Evolutionary conservation across 106 monocot genomes (phyloP).

Genomic region (Vanilla planifolia): DNA sequence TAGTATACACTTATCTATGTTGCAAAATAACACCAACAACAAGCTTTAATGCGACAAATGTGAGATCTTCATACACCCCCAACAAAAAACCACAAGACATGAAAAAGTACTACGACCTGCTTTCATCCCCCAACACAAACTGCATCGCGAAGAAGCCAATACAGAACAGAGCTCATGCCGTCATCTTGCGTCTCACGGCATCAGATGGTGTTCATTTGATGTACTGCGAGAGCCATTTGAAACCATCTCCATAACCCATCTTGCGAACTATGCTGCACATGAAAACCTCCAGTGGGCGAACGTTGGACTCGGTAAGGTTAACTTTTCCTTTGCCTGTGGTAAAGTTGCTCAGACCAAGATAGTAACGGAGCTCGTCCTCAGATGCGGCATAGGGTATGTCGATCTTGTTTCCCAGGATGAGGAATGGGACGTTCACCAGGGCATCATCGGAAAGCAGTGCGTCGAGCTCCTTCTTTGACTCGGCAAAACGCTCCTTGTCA

Average conservation of each 20-base stretch:
- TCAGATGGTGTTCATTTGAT: constrained; percentile 2
- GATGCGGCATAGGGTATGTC: constrained; percentile 9
- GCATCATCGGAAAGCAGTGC: constrained; percentile 12
- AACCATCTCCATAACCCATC: constrained; percentile 10
- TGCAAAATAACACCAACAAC: too few relatives aligned
- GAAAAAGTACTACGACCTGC: too few relatives aligned
- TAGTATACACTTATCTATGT: too few relatives aligned
- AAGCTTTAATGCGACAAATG: too few relatives aligned
- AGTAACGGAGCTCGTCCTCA: constrained; percentile 8
- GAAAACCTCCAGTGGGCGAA: constrained; percentile 5
- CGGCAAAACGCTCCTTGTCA: constrained; percentile 14
- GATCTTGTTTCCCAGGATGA: constrained; percentile 9
- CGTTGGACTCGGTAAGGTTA: constrained; percentile 7
- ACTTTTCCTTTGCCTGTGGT: constrained; percentile 15
- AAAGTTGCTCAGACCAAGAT: constrained; percentile 10
- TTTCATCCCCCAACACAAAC: too few relatives aligned
- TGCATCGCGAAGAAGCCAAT: too few relatives aligned
- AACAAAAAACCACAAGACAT: too few relatives aligned
- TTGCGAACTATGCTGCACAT: constrained; percentile 9
- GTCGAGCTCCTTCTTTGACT: constrained; percentile 16
- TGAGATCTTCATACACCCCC: too few relatives aligned
- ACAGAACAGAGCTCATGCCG: too few relatives aligned
- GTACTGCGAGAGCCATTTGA: constrained; percentile 10
- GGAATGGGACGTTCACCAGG: constrained; percentile 10
- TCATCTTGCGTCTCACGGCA: too few relatives aligned